A percentile compares a stretch with the other conserved stretches of the same genome.
phyloP scores from a whole-genome alignment of 2,329 filamentous ascomycete species.

The Penicillium paneum region DNA sequence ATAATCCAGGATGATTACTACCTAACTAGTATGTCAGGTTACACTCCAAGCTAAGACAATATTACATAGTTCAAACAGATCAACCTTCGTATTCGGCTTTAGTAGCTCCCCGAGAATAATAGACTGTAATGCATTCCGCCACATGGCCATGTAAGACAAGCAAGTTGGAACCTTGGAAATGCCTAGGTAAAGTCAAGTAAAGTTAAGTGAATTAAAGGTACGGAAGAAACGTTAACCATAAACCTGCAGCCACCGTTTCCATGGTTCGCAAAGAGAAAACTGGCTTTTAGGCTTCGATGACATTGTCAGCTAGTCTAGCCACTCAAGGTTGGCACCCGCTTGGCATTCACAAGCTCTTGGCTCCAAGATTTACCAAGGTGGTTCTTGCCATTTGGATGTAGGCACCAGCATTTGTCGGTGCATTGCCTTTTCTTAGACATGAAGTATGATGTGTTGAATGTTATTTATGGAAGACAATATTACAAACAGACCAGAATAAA shows the following conservation, averaged over 20 bases:
- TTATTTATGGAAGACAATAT: neutral
- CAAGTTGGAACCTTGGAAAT: neutral
- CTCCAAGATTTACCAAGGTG: neutral
- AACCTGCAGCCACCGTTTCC: constrained; percentile 6
- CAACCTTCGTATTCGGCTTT: constrained; percentile 18
- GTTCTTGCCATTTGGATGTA: neutral
- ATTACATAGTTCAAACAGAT: neutral
- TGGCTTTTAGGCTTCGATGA: constrained; percentile 24
- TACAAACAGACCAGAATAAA: neutral
- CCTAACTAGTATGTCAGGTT: neutral
- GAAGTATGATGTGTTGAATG: neutral
- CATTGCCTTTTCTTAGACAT: neutral
- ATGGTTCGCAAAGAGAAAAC: constrained; percentile 12
- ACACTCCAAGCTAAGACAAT: neutral
- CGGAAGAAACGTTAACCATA: constrained; percentile 6
- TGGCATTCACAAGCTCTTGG: constrained; percentile 17
- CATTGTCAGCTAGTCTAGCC: constrained; percentile 5
- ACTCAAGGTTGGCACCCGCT: constrained; percentile 12
- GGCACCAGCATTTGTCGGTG: constrained; percentile 12
- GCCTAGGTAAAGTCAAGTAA: constrained; percentile 2
- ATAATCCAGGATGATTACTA: neutral
- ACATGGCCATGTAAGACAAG: constrained; percentile 21
- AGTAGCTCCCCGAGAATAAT: constrained; percentile 16
- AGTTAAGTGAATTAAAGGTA: constrained; percentile 7
- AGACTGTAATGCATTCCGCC: constrained; percentile 19